A percentile compares a stretch with the other conserved stretches of the same genome.
phyloP scores from a whole-genome alignment of 2,329 filamentous ascomycete genomes.

The Fusarium sp. region DNA sequence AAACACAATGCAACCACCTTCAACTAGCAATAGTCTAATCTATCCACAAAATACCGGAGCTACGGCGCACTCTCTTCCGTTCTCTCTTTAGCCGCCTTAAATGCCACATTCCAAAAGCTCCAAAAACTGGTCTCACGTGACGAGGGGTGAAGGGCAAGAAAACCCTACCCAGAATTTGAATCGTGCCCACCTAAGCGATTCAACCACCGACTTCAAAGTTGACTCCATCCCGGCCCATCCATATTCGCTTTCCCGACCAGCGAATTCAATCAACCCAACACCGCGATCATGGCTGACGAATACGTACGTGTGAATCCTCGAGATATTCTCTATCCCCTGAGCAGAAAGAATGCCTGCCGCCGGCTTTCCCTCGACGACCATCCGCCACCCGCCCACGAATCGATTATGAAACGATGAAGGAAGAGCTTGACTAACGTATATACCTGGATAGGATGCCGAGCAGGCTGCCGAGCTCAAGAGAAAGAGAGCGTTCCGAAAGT shows the following conservation, averaged over 20 bases:
- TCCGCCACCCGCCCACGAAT: neutral
- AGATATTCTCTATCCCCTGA: slow-evolving; percentile 14
- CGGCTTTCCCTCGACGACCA: slow-evolving; percentile 39
- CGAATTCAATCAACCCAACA: slow-evolving; percentile 58
- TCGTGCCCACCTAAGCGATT: slow-evolving; percentile 20
- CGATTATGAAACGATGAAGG: slow-evolving; percentile 15
- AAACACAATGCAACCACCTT: neutral
- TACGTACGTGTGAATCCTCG: slow-evolving; percentile 74
- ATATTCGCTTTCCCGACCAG: slow-evolving; percentile 60
- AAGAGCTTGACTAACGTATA: slow-evolving; percentile 48
- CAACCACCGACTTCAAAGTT: slow-evolving; percentile 44
- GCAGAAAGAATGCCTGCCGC: slow-evolving; percentile 21
- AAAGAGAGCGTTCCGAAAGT: slow-evolving; percentile 99
- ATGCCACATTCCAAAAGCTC: neutral
- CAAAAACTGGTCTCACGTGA: slow-evolving; percentile 6
- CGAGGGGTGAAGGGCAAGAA: slow-evolving; percentile 51
- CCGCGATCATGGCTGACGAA: slow-evolving; percentile 85
- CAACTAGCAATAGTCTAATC: neutral
- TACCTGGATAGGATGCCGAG: slow-evolving; percentile 81
- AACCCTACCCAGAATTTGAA: slow-evolving; percentile 51
- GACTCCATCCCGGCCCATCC: slow-evolving; percentile 54
- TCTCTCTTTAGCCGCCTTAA: neutral
- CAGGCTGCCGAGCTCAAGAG: slow-evolving; percentile 99
- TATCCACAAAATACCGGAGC: slow-evolving; percentile 13
- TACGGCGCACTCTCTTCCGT: slow-evolving; percentile 19